Evolutionary conservation across 495 filamentous ascomycete species (phyloP).

Genomic region (Aspergillus sclerotiicarbonarius): DNA sequence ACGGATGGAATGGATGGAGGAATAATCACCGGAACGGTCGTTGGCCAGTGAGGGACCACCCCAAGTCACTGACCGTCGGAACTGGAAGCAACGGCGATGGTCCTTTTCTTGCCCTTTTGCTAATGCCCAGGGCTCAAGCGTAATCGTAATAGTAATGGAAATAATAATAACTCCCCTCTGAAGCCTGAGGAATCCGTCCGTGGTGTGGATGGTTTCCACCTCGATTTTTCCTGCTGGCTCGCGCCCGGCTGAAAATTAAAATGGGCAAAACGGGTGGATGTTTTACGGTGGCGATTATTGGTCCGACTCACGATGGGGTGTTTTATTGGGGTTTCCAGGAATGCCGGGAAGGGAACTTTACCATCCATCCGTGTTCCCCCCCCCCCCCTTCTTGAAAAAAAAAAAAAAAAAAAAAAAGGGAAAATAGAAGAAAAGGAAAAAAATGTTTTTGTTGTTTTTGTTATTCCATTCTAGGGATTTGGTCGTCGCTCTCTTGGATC

Average conservation of each 20-base stretch:
- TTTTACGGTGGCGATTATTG: slow-evolving; percentile 26
- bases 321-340: slow-evolving; percentile 16
- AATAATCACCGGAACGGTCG: slow-evolving; percentile 30
- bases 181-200: slow-evolving; percentile 30
- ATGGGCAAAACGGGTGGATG: slow-evolving; percentile 21
- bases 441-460: slow-evolving; percentile 5
- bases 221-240: slow-evolving; percentile 12
- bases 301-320: slow-evolving; percentile 13
- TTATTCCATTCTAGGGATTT: slow-evolving; percentile 3
- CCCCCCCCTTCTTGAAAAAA: not conserved
- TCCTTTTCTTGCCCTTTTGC: not conserved
- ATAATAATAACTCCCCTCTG: slow-evolving; percentile 20
- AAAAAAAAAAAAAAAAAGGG: slow-evolving; percentile 1
- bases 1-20: slow-evolving; percentile 17
- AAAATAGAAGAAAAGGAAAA: slow-evolving; percentile 6
- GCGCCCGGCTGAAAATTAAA: slow-evolving; percentile 10
- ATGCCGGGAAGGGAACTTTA: slow-evolving; percentile 13
- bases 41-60: slow-evolving; percentile 16
- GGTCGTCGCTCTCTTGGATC: not conserved
- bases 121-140: slow-evolving; percentile 8
- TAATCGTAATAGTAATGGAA: slow-evolving; percentile 22
- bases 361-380: not conserved
- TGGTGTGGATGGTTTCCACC: slow-evolving; percentile 18
- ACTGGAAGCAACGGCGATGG: slow-evolving; percentile 14
- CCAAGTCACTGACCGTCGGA: slow-evolving; percentile 2